Evolutionary conservation across 2,329 filamentous ascomycete genomes (phyloP).

Genomic region (Golovinomyces cichoracearum): DNA sequence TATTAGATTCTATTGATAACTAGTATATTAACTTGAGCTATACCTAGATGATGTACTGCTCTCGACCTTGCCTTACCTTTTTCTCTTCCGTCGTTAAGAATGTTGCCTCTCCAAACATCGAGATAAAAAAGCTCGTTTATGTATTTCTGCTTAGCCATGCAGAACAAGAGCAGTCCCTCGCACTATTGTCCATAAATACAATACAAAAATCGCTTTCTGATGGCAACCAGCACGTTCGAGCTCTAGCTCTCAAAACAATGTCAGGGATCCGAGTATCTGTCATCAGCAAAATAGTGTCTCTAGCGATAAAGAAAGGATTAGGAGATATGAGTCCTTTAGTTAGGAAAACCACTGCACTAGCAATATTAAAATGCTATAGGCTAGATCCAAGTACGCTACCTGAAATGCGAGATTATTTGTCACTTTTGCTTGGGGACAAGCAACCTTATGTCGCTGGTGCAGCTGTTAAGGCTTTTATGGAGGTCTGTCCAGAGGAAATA

Average conservation of each 20-base stretch:
- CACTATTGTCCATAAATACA: constrained; percentile 88
- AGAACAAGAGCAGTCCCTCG: constrained; percentile 83
- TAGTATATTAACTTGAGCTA: neutral
- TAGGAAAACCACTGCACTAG: constrained; percentile 70
- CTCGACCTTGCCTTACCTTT: constrained; percentile 67
- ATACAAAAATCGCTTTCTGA: constrained; percentile 96
- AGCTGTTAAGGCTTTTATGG: constrained; percentile 67
- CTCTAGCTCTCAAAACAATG: constrained; percentile 87
- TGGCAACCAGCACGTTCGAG: constrained; percentile 66
- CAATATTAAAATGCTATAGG: constrained; percentile 86
- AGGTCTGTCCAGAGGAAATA: constrained; percentile 65
- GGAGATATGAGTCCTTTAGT: constrained; percentile 90
- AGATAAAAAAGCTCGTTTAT: constrained; percentile 95
- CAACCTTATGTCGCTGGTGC: constrained; percentile 95
- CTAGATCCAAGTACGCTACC: constrained; percentile 68
- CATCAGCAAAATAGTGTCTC: constrained; percentile 86
- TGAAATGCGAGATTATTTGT: constrained; percentile 60
- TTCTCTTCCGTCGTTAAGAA: constrained; percentile 99
- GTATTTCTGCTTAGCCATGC: constrained; percentile 94
- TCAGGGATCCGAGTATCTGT: constrained; percentile 90
- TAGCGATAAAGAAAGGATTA: constrained; percentile 82
- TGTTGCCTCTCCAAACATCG: constrained; percentile 73
- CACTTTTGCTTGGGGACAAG: constrained; percentile 56
- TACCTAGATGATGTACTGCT: constrained; percentile 76
- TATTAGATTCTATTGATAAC: neutral